Conservation (phyloP, 495 filamentous ascomycete genomes). For the Cercophora scortea region DNA sequence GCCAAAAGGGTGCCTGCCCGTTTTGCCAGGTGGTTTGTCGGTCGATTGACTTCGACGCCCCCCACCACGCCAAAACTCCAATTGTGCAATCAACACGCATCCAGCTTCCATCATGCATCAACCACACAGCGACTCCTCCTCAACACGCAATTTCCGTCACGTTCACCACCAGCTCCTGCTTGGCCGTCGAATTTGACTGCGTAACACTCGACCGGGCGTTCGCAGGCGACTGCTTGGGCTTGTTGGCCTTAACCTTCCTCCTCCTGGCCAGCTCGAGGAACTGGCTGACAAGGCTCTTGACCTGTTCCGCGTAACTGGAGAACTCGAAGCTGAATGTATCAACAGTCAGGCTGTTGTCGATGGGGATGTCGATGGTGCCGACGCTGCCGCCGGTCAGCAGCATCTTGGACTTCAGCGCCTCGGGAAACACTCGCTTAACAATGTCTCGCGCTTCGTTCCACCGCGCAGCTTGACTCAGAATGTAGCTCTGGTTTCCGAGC, state of each 20-base stretch:
- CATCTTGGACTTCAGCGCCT: slow-evolving; percentile 28
- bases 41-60: no score
- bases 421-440: slow-evolving; percentile 30
- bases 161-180: slow-evolving; percentile 7
- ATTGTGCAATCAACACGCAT: not conserved
- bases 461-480: slow-evolving; percentile 20
- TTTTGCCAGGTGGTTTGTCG: no score
- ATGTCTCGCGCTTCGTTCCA: slow-evolving; percentile 41
- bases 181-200: not conserved
- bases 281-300: slow-evolving; percentile 32
- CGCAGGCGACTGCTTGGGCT: not conserved
- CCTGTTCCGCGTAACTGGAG: slow-evolving; percentile 38
- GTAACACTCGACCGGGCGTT: not conserved
- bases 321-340: slow-evolving; percentile 41
- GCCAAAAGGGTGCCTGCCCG: no score
- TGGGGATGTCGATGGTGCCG: slow-evolving; percentile 24
- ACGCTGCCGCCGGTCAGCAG: slow-evolving; percentile 32
- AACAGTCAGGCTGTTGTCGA: slow-evolving; percentile 37
- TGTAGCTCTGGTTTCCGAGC: slow-evolving; percentile 31
- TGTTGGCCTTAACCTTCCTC: slow-evolving; percentile 2
- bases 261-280: slow-evolving; percentile 21
- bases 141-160: slow-evolving; percentile 7
- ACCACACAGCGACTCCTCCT: slow-evolving; percentile 2
- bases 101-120: not conserved
- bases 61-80: no score